phyloP scores from a whole-genome alignment of 805 yeast genomes.

The Candida methanosorbosa region DNA sequence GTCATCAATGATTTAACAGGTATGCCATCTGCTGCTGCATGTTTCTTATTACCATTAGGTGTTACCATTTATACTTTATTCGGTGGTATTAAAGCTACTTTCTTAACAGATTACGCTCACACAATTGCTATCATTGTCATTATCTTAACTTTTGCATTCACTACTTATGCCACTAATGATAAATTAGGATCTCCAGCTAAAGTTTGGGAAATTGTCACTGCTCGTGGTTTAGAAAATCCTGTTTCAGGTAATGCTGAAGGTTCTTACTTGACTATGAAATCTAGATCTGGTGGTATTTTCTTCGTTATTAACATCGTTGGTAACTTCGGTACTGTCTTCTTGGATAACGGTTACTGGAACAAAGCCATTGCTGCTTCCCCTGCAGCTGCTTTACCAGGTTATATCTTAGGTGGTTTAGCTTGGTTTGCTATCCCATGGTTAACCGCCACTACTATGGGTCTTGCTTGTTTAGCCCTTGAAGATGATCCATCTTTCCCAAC shows the following conservation, averaged over 20 bases:
- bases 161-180: slow-evolving; percentile 63
- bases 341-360: slow-evolving; percentile 85
- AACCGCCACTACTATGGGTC: slow-evolving; percentile 76
- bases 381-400: slow-evolving; percentile 79
- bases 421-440: slow-evolving; percentile 91
- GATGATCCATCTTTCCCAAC: slow-evolving; percentile 67
- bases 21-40: slow-evolving; percentile 66
- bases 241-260: slow-evolving; percentile 78
- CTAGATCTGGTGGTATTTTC: slow-evolving; percentile 82
- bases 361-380: slow-evolving; percentile 85
- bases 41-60: slow-evolving; percentile 76
- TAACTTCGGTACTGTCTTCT: slow-evolving; percentile 80
- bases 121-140: slow-evolving; percentile 75
- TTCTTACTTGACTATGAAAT: slow-evolving; percentile 80
- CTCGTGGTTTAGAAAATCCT: slow-evolving; percentile 53
- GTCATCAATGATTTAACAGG: slow-evolving; percentile 77
- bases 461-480: slow-evolving; percentile 74
- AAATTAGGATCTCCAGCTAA: slow-evolving; percentile 73
- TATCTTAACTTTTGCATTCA: slow-evolving; percentile 73
- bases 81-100: slow-evolving; percentile 81
- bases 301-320: slow-evolving; percentile 84
- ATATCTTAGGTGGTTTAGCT: slow-evolving; percentile 78
- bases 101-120: slow-evolving; percentile 71
- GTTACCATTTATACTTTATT: slow-evolving; percentile 65
- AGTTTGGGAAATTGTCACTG: slow-evolving; percentile 67